Evolutionary conservation across 352 stramenopile species (phyloP), one percentile per base, ranked within the genome.

Genomic region (Phytophthora brassicae): DNA sequence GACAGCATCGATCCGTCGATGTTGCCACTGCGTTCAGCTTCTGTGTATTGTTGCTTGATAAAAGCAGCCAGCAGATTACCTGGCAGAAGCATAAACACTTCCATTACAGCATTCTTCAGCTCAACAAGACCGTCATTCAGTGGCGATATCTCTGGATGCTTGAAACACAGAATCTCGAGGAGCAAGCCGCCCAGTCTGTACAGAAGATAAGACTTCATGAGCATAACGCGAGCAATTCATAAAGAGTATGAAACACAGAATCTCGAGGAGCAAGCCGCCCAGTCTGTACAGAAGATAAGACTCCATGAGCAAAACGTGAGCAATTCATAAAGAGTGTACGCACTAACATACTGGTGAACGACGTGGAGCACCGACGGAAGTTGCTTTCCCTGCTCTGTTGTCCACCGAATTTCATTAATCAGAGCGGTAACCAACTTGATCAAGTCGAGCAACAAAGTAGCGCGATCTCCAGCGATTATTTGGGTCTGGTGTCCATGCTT

Each of bases 31-130:
- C 23, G 6, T 35, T 14, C 28, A 24, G 9, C 50, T 17, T 45
- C 9, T 8, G 65, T 35, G 36, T 69, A 45, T 24, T 84, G 69
- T 26, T 79, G 63, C 26, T 74, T 56, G 8, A 87, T 69, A 46
- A 89, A 86, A 19, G 74, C 66, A 12, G 60, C 66, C 5, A 86
- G 60, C 7, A 87, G 53, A 38, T 41, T 44, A 8, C 69, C 58
- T 4, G 79, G 79, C 4, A 89, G 45, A 39, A 88, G 73, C 68
- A 89, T 77, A 54, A 91, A 81, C 7, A 89, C 74, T 55, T 91
- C 79, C 7, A 85, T 62, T 19, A 66, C 64, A 53, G 79, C 80
- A 65, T 86, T 90, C 58, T 86, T 90, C 52, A 88, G 56, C 12
- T 82, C 69, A 29, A 86, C 41, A 11, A 87, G 39, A 16, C 50